A percentile compares a stretch with the other conserved stretches of the same genome.
Evolutionary conservation across 1,284 basidiomycete genomes (phyloP).

Genomic region (Ceratobasidium sp.): DNA sequence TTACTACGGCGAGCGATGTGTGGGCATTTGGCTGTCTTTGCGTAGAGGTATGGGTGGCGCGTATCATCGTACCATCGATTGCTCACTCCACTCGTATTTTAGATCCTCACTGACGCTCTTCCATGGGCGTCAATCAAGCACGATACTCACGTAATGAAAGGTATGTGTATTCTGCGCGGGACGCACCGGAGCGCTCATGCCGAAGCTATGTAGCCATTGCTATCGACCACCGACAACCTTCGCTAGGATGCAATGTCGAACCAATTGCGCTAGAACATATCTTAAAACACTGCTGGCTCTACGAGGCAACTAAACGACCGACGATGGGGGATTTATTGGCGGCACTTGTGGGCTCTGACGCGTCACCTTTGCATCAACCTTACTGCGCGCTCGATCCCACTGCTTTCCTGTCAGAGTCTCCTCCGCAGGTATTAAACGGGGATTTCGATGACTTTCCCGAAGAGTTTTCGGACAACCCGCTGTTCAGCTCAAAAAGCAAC

Average conservation of each 20-base stretch:
- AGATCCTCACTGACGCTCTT: background rate
- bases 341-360: background rate
- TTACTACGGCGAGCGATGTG: slow-evolving; percentile 32
- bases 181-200: background rate
- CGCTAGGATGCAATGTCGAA: background rate
- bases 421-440: background rate
- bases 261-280: background rate
- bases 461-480: background rate
- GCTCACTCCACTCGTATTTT: background rate
- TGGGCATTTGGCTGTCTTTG: slow-evolving; percentile 39
- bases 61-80: background rate
- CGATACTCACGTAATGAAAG: background rate
- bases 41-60: slow-evolving; percentile 24
- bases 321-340: background rate
- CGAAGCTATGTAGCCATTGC: slow-evolving; percentile 13
- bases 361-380: background rate
- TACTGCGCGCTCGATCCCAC: background rate
- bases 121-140: slow-evolving; percentile 24
- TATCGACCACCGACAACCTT: background rate
- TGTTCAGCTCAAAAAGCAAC: background rate
- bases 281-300: slow-evolving; percentile 12
- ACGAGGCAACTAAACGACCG: background rate
- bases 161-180: background rate
- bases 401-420: background rate
- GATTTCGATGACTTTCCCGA: slow-evolving; percentile 12